Evolutionary conservation across 345 rosid species (phyloP).

Genomic region (Firmiana major): DNA sequence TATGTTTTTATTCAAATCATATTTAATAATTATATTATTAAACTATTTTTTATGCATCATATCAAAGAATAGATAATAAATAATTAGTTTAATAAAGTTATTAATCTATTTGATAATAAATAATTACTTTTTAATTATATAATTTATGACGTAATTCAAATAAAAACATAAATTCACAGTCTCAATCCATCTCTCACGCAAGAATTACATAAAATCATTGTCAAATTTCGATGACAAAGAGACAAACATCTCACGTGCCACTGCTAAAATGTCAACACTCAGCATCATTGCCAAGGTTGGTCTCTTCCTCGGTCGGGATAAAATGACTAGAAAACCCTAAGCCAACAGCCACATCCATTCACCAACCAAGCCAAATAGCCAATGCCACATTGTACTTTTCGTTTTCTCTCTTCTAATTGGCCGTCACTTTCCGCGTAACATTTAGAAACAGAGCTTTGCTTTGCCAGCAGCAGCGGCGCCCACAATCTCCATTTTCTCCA

Average conservation of each 20-base stretch:
- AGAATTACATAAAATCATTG: neutral
- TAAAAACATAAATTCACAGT: too few species aligned
- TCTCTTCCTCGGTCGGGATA: neutral
- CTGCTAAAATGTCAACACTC: conserved; percentile 25
- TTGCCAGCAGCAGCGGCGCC: conserved; percentile 28
- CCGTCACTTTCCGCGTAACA: neutral
- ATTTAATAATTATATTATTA: too few species aligned
- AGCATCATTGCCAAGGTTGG: conserved; percentile 18
- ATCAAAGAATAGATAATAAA: too few species aligned
- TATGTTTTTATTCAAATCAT: too few species aligned
- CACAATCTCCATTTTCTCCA: conserved; percentile 40
- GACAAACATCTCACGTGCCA: conserved; percentile 25
- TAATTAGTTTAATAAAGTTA: too few species aligned
- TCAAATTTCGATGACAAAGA: neutral
- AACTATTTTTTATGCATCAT: too few species aligned
- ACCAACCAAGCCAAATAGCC: neutral
- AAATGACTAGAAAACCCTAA: conserved; percentile 23
- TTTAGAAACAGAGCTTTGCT: neutral
- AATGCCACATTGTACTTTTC: conserved; percentile 20
- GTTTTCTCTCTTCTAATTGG: conserved; percentile 25
- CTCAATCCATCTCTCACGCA: too few species aligned
- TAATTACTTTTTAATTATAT: too few species aligned
- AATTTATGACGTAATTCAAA: too few species aligned
- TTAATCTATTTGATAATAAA: too few species aligned
- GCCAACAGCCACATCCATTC: neutral